Conservation (phyloP, 495 filamentous ascomycete species). For the Xeromyces bisporus region DNA sequence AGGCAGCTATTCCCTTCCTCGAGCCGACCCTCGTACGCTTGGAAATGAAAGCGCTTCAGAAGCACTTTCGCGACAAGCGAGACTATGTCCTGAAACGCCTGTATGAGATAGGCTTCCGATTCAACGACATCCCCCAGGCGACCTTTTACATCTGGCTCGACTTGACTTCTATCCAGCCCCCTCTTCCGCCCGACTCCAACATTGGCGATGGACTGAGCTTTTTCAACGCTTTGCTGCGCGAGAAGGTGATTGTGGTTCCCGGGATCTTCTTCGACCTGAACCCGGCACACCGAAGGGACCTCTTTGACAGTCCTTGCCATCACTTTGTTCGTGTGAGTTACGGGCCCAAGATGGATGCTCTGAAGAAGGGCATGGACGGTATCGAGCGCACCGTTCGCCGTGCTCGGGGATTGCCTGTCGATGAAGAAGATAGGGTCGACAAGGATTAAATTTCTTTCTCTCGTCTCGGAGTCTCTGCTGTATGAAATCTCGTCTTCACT, state of each 20-base stretch:
- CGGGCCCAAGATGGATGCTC: slow-evolving; percentile 73
- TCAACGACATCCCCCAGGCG: slow-evolving; percentile 63
- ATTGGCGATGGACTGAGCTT: slow-evolving; percentile 91
- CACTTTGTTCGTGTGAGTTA: slow-evolving; percentile 88
- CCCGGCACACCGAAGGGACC: slow-evolving; percentile 69
- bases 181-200: slow-evolving; percentile 28
- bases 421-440: slow-evolving; percentile 23
- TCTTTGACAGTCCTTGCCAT: slow-evolving; percentile 92
- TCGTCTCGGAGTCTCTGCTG: too few species aligned
- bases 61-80: slow-evolving; percentile 74
- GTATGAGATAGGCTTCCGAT: slow-evolving; percentile 64
- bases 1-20: slow-evolving; percentile 83
- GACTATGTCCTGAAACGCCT: slow-evolving; percentile 74
- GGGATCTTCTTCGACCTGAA: slow-evolving; percentile 79
- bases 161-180: slow-evolving; percentile 31
- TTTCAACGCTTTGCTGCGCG: slow-evolving; percentile 79
- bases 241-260: slow-evolving; percentile 90
- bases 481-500: too few species aligned
- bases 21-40: slow-evolving; percentile 57
- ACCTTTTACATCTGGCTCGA: slow-evolving; percentile 89
- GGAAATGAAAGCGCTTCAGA: slow-evolving; percentile 85
- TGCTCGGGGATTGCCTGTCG: slow-evolving; percentile 17
- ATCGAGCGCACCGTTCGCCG: slow-evolving; percentile 59
- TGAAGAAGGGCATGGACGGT: slow-evolving; percentile 71
- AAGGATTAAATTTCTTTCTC: too few species aligned